Evolutionary conservation across 2,329 filamentous ascomycete species (phyloP).

Genomic region (Pseudogymnoascus sp.): DNA sequence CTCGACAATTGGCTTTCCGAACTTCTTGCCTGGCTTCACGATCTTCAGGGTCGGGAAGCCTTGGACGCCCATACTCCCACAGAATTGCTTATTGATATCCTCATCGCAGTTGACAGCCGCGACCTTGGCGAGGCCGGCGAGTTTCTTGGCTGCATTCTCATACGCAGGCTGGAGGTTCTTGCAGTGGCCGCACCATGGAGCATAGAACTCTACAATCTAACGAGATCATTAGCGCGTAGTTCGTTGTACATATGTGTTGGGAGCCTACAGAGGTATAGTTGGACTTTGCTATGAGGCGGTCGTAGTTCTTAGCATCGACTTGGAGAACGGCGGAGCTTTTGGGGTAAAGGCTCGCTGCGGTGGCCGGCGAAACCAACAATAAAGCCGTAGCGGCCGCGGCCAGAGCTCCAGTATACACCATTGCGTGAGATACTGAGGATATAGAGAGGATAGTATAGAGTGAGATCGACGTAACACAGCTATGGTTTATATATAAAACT

Average conservation of each 20-base stretch:
- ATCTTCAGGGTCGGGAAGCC: slow-evolving; percentile 97
- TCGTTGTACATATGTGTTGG: slow-evolving; percentile 12
- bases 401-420: slow-evolving; percentile 47
- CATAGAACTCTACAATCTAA: slow-evolving; percentile 77
- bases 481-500: slow-evolving; percentile 6
- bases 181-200: slow-evolving; percentile 96
- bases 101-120: slow-evolving; percentile 94
- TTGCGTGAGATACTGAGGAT: slow-evolving; percentile 25
- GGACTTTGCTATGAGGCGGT: slow-evolving; percentile 74
- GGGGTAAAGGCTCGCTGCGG: slow-evolving; percentile 67
- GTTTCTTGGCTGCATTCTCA: slow-evolving; percentile 83
- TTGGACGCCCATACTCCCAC: slow-evolving; percentile 75
- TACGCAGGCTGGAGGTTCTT: slow-evolving; percentile 92
- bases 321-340: slow-evolving; percentile 85
- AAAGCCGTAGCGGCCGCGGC: slow-evolving; percentile 51
- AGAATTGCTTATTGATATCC: slow-evolving; percentile 82
- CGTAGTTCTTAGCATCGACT: slow-evolving; percentile 70
- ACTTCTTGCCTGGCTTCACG: slow-evolving; percentile 74
- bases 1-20: slow-evolving; percentile 71
- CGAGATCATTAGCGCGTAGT: slow-evolving; percentile 15
- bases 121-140: slow-evolving; percentile 88
- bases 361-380: slow-evolving; percentile 56
- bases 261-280: slow-evolving; percentile 79
- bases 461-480: not conserved
- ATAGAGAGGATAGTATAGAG: not conserved